Conservation (phyloP, 2,329 filamentous ascomycete species). For the Cladosporium sp. region DNA sequence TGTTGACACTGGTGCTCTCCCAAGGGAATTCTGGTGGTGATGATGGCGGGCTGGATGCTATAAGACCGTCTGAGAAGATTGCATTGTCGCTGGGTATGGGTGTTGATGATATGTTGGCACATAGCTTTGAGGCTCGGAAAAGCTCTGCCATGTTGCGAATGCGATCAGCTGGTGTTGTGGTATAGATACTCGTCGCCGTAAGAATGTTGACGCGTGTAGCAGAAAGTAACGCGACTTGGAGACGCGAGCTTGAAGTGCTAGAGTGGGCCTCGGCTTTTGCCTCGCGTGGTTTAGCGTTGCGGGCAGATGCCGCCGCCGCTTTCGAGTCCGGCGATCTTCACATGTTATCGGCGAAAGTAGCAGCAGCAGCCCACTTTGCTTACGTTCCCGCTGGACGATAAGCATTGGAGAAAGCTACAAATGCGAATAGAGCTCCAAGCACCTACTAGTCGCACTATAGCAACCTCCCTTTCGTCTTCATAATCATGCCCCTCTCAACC, state of each 20-base stretch:
- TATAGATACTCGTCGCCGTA: background rate
- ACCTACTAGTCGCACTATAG: background rate
- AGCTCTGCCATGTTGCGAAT: background rate
- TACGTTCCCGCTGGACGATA: slow-evolving; percentile 7
- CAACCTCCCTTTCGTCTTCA: background rate
- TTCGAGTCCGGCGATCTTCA: slow-evolving; percentile 7
- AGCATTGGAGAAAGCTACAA: slow-evolving; percentile 10
- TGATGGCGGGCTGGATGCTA: slow-evolving; percentile 47
- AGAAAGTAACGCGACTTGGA: background rate
- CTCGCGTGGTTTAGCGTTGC: background rate
- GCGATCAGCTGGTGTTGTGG: background rate
- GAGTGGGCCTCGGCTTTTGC: background rate
- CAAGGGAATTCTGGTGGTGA: slow-evolving; percentile 46
- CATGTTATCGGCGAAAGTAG: background rate
- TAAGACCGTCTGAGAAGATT: slow-evolving; percentile 24
- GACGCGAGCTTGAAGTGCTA: background rate
- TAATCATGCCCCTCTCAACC: slow-evolving; percentile 36
- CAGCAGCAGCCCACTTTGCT: background rate
- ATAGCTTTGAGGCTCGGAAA: background rate
- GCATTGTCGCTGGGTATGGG: slow-evolving; percentile 20
- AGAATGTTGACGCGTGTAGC: background rate
- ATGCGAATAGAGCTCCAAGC: background rate
- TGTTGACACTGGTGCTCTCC: slow-evolving; percentile 22
- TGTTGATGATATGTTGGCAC: slow-evolving; percentile 17
- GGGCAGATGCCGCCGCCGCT: background rate